Base-by-base conservation (phyloP, 2,329 filamentous ascomycete genomes). In the Arachnopeziza araneosa region DNA sequence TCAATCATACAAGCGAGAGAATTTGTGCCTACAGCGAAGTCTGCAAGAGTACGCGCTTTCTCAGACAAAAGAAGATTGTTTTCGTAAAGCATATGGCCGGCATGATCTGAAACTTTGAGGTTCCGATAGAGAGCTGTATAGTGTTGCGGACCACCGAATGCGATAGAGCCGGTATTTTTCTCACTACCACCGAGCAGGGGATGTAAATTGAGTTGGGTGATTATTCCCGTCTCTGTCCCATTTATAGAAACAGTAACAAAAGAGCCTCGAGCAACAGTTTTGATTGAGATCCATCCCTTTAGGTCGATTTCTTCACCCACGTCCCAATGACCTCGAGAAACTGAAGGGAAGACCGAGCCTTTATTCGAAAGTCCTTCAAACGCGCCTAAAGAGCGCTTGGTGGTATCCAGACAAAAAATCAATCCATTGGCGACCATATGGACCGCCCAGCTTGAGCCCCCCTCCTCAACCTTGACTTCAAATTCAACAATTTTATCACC, bases 1-100 rank as follows among this genome's bases (percentile, higher is more conserved):
- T 86, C 82, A 1, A 69, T 70, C 49, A 59, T 67, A 36, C 63
- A 63, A 23, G 64, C 50, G 8, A 64, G 58, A n/a, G 52, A 21
- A 56, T 67, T 67, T 4, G 64, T 64, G 3, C 66, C 63, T n/a
- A 66, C 63, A 8, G 52, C 50, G 52, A 66, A 66, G 52, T 66
- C 66, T 6, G 60, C 54, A 22, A 66, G 50, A 32, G 61, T 66
- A 1, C 63, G 61, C 10, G 24, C 54, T 49, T 64, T 63, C 32
- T 63, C 59, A 14, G 53, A 50, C 1, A 59, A n/a, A 10, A 60
- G 50, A 5, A 66, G 49, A n/a, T 58, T 23, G 44, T 64, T 66
- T 9, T 63, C 24, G 30, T 66, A 67, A 1, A 68, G 51, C 8
- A 52, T 55, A 2, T 54, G 53, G 7, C 60, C 60, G 17, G 54